Evolutionary conservation across 495 filamentous ascomycete species (phyloP), one percentile per base, ranked within the genome.

Genomic region (Cryomyces minteri): DNA sequence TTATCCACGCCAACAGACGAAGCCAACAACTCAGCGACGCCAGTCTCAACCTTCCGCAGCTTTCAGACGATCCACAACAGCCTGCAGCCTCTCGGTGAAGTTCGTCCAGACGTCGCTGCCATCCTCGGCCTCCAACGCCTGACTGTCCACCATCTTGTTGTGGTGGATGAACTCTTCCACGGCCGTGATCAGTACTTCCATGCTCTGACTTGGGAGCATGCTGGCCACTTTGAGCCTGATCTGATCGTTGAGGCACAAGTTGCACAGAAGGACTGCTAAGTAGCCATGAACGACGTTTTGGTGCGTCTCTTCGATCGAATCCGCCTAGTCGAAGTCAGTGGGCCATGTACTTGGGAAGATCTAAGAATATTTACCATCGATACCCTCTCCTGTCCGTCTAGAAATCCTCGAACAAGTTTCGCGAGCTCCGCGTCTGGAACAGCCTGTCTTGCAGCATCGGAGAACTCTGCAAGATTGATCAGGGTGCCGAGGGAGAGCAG

Each of bases 271-370:
- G 4, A 96, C 76, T 0, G 88, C 77, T 38, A 99, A 68, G 54
- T 94, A 99, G 30, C 92, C 92, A 47, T 88, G 77, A 3, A 84
- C 82, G 31, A 99, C 86, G 58, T 88, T 94, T 43, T 77, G 72
- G 43, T 80, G 79, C n/a, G 79, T 77, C 53, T 85, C 84, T 57
- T 85, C 42, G 11, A 51, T 41, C 2, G 51, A 51, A 30, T 51
- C 46, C 25, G 49, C 52, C 32, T 49, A 37, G 34, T 38, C 12
- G 34, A 38, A 14, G 9, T 38, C 34, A 38, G 12, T 10, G 2
- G 34, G 9, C 3, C 9, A 9, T 10, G 3, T 38, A 2, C 12
- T 14, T 3, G 12, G 2, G 12, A 38, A 3, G 9, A 14, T 14
- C 34, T 38, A 10, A 9, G 3, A 14, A 38, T 2, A 38, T 38